Evolutionary conservation across 2,329 filamentous ascomycete species (phyloP), one percentile per base, ranked within the genome.

Genomic region (Botrytis hyacinthi): DNA sequence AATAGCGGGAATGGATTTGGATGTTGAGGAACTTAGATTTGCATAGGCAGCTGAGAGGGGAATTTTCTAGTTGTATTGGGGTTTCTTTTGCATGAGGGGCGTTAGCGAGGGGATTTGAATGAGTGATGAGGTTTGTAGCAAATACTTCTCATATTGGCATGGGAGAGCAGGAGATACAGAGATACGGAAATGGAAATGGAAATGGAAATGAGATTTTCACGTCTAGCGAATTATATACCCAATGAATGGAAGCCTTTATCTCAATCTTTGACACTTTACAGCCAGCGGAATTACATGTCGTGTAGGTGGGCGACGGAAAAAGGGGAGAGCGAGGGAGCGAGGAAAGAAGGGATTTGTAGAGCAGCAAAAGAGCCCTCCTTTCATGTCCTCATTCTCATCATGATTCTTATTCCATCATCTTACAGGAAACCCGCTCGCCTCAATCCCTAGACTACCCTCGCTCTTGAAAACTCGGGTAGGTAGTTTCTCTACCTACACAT

Each of bases 151-250:
- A 37, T 37, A 8, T 37, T 37, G 29, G 32, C 32, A 35, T 51
- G 42, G 14, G 29, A n/a, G 12, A n/a, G 0, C 6, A n/a, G 48
- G 48, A n/a, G 12, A 51, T 26, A 4, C 48, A 51, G 48, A 26
- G 22, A 51, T 22, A 51, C 7, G 26, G 48, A 18, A 42, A 42
- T 42, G 40, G 14, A 44, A 6, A 16, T 48, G 29, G 44, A 37
- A 26, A 61, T 37, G 59, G 32, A 61, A 26, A 14, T 46, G 12
- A 48, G 46, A 54, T 54, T 54, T 22, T 51, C 44, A 35, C 29
- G 20, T 66, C 29, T 66, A 48, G 44, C 63, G 44, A 51, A 66
- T 66, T 35, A 67, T 67, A 67, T 67, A 67, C 63, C 63, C 63
- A 51, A 4, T 37, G 32, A n/a, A 18, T 54, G 48, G 48, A 54